Evolutionary conservation across 768 basidiomycete genomes (phyloP).

Genomic region (Tylopilus sp.): DNA sequence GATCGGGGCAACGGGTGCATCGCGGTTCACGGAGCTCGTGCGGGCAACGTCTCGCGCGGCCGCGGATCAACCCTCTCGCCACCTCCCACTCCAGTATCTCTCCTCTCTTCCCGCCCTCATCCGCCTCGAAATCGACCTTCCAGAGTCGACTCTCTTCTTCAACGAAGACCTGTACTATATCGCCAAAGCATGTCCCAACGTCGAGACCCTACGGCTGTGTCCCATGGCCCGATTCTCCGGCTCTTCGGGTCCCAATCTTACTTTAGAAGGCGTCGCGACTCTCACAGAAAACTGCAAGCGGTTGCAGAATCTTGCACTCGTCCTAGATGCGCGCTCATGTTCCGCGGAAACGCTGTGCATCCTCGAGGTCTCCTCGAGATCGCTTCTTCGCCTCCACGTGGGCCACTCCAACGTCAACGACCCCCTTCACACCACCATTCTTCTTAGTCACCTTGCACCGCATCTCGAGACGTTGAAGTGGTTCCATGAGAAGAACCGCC

Average conservation of each 20-base stretch:
- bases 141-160: slow-evolving; percentile 67
- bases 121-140: slow-evolving; percentile 75
- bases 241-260: slow-evolving; percentile 51
- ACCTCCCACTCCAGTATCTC: slow-evolving; percentile 60
- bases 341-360: slow-evolving; percentile 44
- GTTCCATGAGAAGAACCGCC: slow-evolving; percentile 77
- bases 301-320: slow-evolving; percentile 63
- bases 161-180: slow-evolving; percentile 57
- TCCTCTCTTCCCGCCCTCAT: slow-evolving; percentile 49
- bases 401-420: slow-evolving; percentile 74
- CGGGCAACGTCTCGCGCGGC: slow-evolving; percentile 65
- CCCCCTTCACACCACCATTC: slow-evolving; percentile 64
- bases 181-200: slow-evolving; percentile 59
- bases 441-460: slow-evolving; percentile 77
- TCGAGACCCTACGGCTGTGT: slow-evolving; percentile 67
- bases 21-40: slow-evolving; percentile 78
- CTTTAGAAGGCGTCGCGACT: slow-evolving; percentile 58
- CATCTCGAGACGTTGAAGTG: slow-evolving; percentile 65
- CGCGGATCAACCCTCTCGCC: slow-evolving; percentile 51
- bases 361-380: slow-evolving; percentile 53
- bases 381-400: slow-evolving; percentile 67
- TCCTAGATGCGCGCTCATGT: slow-evolving; percentile 55
- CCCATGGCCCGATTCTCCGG: slow-evolving; percentile 64
- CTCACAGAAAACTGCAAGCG: slow-evolving; percentile 56
- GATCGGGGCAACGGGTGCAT: slow-evolving; percentile 62